These are phyloP conservation scores for Citrullus colocynthis DNA, from an alignment of 306 rosid genomes.

Conservation along the genomic window DNA sequence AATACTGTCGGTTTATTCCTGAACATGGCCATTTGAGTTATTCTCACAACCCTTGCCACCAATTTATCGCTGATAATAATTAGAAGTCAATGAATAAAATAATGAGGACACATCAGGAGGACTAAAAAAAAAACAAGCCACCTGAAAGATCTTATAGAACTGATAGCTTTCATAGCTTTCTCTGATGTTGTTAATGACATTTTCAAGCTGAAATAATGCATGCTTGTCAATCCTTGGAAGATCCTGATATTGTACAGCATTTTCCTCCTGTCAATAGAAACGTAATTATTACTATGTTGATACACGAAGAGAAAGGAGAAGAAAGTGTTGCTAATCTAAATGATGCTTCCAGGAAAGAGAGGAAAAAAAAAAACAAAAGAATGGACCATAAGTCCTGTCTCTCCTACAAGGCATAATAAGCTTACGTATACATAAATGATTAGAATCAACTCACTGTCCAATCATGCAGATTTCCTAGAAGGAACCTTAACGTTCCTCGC, in stretches of 20 bases:
- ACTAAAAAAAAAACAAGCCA: not conserved
- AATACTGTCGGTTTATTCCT: not conserved
- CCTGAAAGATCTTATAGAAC: conserved; percentile 97
- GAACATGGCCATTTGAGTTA: not conserved
- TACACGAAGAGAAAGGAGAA: not conserved
- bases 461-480: conserved; percentile 94
- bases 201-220: conserved; percentile 89
- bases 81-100: conserved; percentile 8
- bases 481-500: conserved; percentile 95
- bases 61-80: not conserved
- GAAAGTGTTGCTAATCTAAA: not conserved
- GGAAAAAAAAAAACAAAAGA: not conserved
- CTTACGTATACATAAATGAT: not conserved
- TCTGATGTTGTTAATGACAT: conserved; percentile 50
- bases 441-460: conserved; percentile 58
- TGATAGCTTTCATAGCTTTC: conserved; percentile 84
- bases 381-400: not conserved
- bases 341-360: not conserved
- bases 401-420: not conserved
- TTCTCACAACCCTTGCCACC: not conserved
- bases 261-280: conserved; percentile 47
- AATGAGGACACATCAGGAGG: not conserved
- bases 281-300: not conserved
- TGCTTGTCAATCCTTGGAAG: conserved; percentile 91
- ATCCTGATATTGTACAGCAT: conserved; percentile 47